These are phyloP conservation scores for Aureobasidium sp. DNA, from an alignment of 2,329 filamentous ascomycete species.

Conservation along the genomic window DNA sequence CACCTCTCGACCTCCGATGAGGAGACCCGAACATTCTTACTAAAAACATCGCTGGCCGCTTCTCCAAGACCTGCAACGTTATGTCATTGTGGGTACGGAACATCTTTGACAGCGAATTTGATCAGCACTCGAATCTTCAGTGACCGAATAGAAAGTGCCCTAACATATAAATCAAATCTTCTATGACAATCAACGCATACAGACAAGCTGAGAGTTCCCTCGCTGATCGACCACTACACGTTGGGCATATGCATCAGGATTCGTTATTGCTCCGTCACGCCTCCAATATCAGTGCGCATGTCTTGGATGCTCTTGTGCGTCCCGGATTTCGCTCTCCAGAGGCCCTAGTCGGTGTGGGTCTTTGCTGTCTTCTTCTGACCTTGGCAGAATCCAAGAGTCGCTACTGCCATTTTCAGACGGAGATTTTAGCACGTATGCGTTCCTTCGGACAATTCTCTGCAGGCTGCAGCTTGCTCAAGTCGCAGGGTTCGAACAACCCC, in stretches of 20 bases:
- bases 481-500: not conserved
- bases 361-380: not conserved
- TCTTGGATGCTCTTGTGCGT: conserved; percentile 3
- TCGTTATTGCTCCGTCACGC: not conserved
- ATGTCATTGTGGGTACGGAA: not conserved
- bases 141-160: not conserved
- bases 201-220: not conserved
- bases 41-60: not conserved
- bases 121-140: not conserved
- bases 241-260: not conserved
- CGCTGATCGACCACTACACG: not conserved
- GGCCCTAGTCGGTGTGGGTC: not conserved
- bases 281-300: not conserved
- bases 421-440: not conserved
- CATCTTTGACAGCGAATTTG: not conserved
- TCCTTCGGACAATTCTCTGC: not conserved
- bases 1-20: conserved; percentile 15
- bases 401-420: no score
- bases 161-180: not conserved
- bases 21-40: conserved; percentile 3
- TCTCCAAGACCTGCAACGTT: not conserved
- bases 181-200: not conserved
- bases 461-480: not conserved
- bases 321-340: not conserved
- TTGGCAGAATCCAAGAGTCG: not conserved